Percentiles rank a stretch among this genome's conserved stretches.
Evolutionary conservation across 192 early-diverging fungal genomes (phyloP).

Genomic region (Coemansia sp.): DNA sequence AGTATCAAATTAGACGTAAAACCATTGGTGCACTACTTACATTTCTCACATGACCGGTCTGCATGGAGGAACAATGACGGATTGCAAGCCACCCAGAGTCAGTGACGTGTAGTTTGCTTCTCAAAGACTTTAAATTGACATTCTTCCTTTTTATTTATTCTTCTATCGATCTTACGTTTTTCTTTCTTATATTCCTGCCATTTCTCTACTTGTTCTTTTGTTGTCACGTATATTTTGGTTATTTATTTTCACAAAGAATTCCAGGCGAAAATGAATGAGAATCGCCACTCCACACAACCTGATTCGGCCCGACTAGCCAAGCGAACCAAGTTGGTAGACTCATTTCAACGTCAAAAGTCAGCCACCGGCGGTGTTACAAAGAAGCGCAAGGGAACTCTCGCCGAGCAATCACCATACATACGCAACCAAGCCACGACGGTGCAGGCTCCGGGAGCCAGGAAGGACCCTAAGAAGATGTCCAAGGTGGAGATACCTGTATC

Average conservation of each 20-base stretch:
- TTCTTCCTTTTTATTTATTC: background rate
- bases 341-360: slow-evolving; percentile 34
- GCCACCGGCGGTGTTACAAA: slow-evolving; percentile 4
- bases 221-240: background rate
- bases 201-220: background rate
- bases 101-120: background rate
- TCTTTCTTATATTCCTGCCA: background rate
- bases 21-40: too few species aligned
- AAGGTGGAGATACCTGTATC: slow-evolving; percentile 51
- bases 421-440: slow-evolving; percentile 24
- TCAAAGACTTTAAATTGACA: slow-evolving; percentile 3
- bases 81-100: too few species aligned
- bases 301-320: slow-evolving; percentile 17
- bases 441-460: slow-evolving; percentile 13
- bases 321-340: slow-evolving; percentile 33
- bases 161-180: background rate
- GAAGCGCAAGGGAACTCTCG: slow-evolving; percentile 41
- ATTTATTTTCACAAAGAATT: background rate
- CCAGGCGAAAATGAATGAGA: slow-evolving; percentile 32
- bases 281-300: slow-evolving; percentile 18
- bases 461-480: slow-evolving; percentile 35
- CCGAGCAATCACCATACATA: slow-evolving; percentile 29
- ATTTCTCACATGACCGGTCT: too few species aligned
- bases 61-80: too few species aligned
- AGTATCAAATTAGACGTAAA: too few species aligned